Conservation (phyloP, 108 stramenopile species). For the Conticribra weissflogii region DNA sequence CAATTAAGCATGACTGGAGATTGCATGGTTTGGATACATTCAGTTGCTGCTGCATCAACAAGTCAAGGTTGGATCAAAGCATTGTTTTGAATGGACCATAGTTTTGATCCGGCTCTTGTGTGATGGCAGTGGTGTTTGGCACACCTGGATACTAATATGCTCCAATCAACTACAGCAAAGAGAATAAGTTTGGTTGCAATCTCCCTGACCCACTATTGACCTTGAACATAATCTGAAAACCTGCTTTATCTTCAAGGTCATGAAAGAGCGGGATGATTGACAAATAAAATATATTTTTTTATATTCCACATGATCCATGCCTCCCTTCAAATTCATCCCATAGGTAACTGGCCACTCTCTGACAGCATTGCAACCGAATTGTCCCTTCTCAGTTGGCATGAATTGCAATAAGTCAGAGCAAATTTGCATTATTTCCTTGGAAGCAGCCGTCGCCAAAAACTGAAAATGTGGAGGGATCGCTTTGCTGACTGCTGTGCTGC, state of each 20-base stretch:
- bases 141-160: too few species aligned
- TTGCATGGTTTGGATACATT: neutral
- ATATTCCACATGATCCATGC: too few species aligned
- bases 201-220: constrained; percentile 10
- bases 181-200: too few species aligned
- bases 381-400: neutral
- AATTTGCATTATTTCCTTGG: neutral
- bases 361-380: neutral
- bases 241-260: neutral
- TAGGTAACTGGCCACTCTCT: neutral
- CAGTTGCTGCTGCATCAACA: constrained; percentile 3
- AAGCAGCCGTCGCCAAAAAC: neutral
- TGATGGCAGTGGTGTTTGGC: too few species aligned
- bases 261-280: constrained; percentile 11
- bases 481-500: neutral
- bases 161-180: too few species aligned
- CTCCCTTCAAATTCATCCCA: neutral
- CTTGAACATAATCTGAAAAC: constrained; percentile 3
- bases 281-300: neutral
- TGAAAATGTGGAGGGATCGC: neutral
- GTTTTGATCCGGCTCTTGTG: too few species aligned
- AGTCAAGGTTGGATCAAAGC: constrained; percentile 12
- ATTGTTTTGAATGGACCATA: constrained; percentile 14
- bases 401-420: neutral
- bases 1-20: constrained; percentile 13